phyloP scores from a whole-genome alignment of 768 basidiomycete species.

The Arthromyces matolae region DNA sequence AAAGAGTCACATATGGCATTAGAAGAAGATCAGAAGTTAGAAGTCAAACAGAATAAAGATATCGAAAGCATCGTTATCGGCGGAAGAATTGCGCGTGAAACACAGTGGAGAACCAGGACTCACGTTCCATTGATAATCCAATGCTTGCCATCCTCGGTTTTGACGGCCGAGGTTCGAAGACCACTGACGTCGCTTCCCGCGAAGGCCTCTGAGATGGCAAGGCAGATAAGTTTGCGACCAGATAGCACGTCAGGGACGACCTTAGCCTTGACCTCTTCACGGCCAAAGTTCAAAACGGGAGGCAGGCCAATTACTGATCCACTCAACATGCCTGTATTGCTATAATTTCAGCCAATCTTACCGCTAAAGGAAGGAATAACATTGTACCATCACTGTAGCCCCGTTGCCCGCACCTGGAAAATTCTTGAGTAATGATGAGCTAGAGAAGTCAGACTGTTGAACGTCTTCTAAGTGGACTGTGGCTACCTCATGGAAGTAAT shows the following conservation, averaged over 20 bases:
- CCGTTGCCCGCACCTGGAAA: conserved; percentile 61
- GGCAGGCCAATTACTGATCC: conserved; percentile 84
- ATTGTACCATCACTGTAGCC: conserved; percentile 77
- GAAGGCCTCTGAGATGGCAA: conserved; percentile 88
- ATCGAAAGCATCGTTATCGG: background rate
- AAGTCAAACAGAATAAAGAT: background rate
- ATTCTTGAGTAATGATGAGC: conserved; percentile 78
- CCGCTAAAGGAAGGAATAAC: background rate
- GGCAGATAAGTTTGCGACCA: conserved; percentile 74
- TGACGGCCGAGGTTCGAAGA: conserved; percentile 67
- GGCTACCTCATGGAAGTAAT: conserved; percentile 79
- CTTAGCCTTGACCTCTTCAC: conserved; percentile 48
- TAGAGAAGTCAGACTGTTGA: conserved; percentile 20
- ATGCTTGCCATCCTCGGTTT: conserved; percentile 74
- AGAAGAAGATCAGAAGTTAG: conserved; percentile 4
- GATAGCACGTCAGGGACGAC: conserved; percentile 63
- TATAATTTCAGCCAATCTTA: background rate
- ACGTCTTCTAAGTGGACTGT: background rate
- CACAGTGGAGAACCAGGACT: conserved; percentile 17
- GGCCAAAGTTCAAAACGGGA: conserved; percentile 81
- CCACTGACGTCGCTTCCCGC: conserved; percentile 83
- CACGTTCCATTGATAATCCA: conserved; percentile 74
- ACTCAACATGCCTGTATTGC: conserved; percentile 49
- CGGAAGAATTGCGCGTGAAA: background rate
- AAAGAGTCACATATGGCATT: conserved; percentile 3